phyloP scores from a whole-genome alignment of 2,329 filamentous ascomycete species.

The Xylariaceae sp. region DNA sequence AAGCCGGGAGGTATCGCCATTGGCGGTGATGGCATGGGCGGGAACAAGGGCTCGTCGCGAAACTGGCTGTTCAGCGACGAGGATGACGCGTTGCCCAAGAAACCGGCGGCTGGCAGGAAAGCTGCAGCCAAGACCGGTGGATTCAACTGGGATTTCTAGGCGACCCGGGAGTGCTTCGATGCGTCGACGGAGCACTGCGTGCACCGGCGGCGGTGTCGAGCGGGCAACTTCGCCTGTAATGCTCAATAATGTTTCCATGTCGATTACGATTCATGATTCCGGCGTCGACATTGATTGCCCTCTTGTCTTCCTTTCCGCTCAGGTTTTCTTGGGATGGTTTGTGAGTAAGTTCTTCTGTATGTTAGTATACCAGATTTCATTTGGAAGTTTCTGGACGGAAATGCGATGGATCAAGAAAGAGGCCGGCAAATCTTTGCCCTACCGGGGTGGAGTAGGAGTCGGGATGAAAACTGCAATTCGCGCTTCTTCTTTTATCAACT shows the following conservation, averaged over 20 bases:
- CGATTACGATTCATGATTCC: conserved; percentile 14
- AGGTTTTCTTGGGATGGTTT: too few species aligned
- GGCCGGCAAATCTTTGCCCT: too few species aligned
- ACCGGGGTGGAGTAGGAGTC: too few species aligned
- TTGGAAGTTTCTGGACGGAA: too few species aligned
- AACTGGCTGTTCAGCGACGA: conserved; percentile 55
- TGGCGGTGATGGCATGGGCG: conserved; percentile 62
- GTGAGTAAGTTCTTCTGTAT: too few species aligned
- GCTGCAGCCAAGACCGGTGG: conserved; percentile 20
- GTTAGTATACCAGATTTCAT: too few species aligned
- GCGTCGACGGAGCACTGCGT: conserved; percentile 13
- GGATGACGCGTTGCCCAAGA: conserved; percentile 35
- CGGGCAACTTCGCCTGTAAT: conserved; percentile 11
- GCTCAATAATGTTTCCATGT: conserved; percentile 29
- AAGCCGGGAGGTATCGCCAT: conserved; percentile 41
- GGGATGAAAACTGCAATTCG: too few species aligned
- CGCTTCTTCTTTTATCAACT: too few species aligned
- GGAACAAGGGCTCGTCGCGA: conserved; percentile 47
- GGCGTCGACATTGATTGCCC: conserved; percentile 1
- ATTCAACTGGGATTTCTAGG: conserved; percentile 33
- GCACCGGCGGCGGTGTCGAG: not conserved
- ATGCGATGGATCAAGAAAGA: too few species aligned
- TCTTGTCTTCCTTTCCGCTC: too few species aligned
- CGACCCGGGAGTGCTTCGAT: conserved; percentile 16
- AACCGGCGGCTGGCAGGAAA: conserved; percentile 36